Evolutionary conservation across 352 stramenopile genomes (phyloP).

Genomic region (Bremia lactucae): DNA sequence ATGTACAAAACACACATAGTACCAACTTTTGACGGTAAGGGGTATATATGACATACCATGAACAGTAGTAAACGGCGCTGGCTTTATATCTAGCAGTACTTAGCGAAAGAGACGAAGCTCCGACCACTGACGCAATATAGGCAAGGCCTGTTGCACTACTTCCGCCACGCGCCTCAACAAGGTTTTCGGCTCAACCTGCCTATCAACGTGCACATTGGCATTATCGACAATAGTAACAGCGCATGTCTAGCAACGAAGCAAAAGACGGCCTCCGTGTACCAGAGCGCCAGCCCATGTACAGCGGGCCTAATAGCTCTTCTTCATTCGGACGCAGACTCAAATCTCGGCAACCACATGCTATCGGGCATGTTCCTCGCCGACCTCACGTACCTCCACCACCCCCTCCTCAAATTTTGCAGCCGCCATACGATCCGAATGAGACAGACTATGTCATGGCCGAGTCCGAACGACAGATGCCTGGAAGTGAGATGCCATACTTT

Average conservation of each 20-base stretch:
- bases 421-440: conserved; percentile 9
- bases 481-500: conserved; percentile 12
- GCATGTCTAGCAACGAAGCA: conserved; percentile 14
- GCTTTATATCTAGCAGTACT: conserved; percentile 10
- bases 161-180: conserved; percentile 4
- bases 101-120: conserved; percentile 22
- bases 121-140: conserved; percentile 1
- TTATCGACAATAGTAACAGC: background rate
- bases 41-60: conserved; percentile 1
- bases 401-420: conserved; percentile 5
- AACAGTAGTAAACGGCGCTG: conserved; percentile 9
- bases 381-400: conserved; percentile 18
- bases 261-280: conserved; percentile 14
- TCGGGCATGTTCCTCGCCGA: too few species aligned
- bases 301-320: conserved; percentile 5
- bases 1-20: background rate
- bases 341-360: too few species aligned
- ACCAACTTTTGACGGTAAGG: background rate
- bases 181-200: background rate
- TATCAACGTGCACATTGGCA: background rate
- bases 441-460: conserved; percentile 8
- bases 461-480: conserved; percentile 7
- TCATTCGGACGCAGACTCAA: conserved; percentile 2
- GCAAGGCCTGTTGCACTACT: background rate
- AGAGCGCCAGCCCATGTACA: conserved; percentile 23